These are phyloP conservation scores for Fraxinus quadrangulata DNA, from an alignment of 257 asterid genomes.

Conservation along the genomic window DNA sequence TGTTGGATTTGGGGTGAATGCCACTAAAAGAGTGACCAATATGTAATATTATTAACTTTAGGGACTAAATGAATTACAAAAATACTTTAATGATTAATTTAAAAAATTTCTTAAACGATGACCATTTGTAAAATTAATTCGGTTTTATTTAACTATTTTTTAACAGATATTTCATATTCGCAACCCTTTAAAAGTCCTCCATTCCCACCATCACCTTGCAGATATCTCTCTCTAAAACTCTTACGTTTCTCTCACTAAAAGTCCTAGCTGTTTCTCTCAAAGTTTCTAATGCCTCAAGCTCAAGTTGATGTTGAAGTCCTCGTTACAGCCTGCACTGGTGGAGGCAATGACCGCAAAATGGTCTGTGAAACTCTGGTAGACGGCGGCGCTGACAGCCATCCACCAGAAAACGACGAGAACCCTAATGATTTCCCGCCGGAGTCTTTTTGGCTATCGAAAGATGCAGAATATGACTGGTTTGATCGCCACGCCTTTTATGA, in stretches of 20 bases:
- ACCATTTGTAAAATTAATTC: too few relatives aligned
- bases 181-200: neutral
- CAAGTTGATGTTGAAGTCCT: conserved; percentile 60
- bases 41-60: too few relatives aligned
- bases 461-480: conserved; percentile 55
- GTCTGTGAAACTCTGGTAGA: conserved; percentile 46
- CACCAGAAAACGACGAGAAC: conserved; percentile 4
- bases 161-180: neutral
- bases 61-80: too few relatives aligned
- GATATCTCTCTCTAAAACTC: conserved; percentile 19
- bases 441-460: conserved; percentile 52
- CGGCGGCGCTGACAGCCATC: neutral
- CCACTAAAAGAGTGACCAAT: too few relatives aligned
- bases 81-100: neutral
- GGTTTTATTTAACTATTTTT: too few relatives aligned
- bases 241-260: neutral
- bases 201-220: neutral
- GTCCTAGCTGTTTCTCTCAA: too few relatives aligned
- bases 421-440: conserved; percentile 43
- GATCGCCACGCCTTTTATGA: conserved; percentile 49
- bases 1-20: too few relatives aligned
- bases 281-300: conserved; percentile 40
- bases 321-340: conserved; percentile 53
- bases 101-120: neutral
- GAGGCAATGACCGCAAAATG: conserved; percentile 52